phyloP scores from a whole-genome alignment of 257 asterid species.

The Gentiana straminea region DNA sequence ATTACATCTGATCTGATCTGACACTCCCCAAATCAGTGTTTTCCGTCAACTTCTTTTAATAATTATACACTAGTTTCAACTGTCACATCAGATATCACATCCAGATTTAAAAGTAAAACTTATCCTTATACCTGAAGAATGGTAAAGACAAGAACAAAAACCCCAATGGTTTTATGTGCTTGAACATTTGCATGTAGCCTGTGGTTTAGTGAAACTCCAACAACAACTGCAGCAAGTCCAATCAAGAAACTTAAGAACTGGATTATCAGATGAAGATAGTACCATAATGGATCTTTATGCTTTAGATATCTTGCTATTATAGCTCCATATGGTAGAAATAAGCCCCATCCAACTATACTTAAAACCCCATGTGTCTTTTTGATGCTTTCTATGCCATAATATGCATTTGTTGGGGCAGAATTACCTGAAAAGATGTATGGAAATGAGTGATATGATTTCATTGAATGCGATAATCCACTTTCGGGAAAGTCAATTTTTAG shows the following conservation, averaged over 20 bases:
- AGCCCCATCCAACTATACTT: conserved; percentile 69
- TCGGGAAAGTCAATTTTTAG: too few relatives aligned
- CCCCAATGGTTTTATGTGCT: conserved; percentile 75
- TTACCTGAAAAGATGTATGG: conserved; percentile 25
- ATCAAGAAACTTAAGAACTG: conserved; percentile 66
- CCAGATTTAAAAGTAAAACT: background rate
- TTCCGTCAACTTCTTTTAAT: too few relatives aligned
- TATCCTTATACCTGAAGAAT: conserved; percentile 54
- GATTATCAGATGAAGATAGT: conserved; percentile 56
- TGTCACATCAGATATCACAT: background rate
- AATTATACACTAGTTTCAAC: too few relatives aligned
- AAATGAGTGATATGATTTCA: too few relatives aligned
- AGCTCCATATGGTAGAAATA: conserved; percentile 74
- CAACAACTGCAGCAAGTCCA: conserved; percentile 58
- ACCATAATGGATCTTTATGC: conserved; percentile 56
- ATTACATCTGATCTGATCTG: too few relatives aligned
- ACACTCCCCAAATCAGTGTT: too few relatives aligned
- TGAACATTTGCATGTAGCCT: conserved; percentile 49
- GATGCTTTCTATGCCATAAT: conserved; percentile 23
- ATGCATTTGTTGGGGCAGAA: conserved; percentile 13
- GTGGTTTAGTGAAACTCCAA: conserved; percentile 56
- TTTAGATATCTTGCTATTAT: conserved; percentile 66
- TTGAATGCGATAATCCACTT: too few relatives aligned
- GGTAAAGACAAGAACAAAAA: conserved; percentile 53
- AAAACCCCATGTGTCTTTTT: conserved; percentile 68